Percentiles rank a stretch among this genome's conserved stretches.
Evolutionary conservation across 768 basidiomycete genomes (phyloP).

Genomic region (Pleurotus giganteus): DNA sequence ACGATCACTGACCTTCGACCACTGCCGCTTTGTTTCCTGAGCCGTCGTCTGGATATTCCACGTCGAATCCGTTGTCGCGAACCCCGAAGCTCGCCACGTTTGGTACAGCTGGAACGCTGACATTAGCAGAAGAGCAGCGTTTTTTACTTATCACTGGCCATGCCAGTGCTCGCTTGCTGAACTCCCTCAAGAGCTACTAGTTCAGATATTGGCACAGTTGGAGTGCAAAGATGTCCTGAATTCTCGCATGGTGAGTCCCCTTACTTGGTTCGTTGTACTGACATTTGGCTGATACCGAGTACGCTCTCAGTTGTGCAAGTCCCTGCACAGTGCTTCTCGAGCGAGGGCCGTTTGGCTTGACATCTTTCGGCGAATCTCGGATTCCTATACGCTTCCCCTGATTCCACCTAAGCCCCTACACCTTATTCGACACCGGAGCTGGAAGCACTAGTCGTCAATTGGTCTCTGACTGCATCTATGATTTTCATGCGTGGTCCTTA

Average conservation of each 20-base stretch:
- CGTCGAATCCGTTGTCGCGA: no score
- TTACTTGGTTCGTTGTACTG: neutral
- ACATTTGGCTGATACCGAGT: neutral
- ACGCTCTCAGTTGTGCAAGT: neutral
- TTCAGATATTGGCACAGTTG: neutral
- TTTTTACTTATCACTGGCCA: no score
- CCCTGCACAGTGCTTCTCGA: neutral
- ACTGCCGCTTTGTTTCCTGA: no score
- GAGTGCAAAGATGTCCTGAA: neutral
- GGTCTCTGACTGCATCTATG: no score
- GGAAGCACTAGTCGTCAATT: neutral
- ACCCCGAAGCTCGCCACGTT: no score
- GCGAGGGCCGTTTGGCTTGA: neutral
- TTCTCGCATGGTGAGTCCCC: neutral
- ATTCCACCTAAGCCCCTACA: neutral
- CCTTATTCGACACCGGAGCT: neutral
- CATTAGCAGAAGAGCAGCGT: no score
- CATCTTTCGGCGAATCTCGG: neutral
- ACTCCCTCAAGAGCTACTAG: neutral
- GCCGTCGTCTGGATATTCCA: no score
- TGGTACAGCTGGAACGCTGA: no score
- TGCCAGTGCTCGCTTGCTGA: no score
- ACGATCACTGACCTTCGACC: no score
- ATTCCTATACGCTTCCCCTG: neutral
- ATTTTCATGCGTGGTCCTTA: no score